Evolutionary conservation across 2,329 filamentous ascomycete genomes (phyloP), one percentile per base, ranked within the genome.

Genomic region (Talaromyces sp.): DNA sequence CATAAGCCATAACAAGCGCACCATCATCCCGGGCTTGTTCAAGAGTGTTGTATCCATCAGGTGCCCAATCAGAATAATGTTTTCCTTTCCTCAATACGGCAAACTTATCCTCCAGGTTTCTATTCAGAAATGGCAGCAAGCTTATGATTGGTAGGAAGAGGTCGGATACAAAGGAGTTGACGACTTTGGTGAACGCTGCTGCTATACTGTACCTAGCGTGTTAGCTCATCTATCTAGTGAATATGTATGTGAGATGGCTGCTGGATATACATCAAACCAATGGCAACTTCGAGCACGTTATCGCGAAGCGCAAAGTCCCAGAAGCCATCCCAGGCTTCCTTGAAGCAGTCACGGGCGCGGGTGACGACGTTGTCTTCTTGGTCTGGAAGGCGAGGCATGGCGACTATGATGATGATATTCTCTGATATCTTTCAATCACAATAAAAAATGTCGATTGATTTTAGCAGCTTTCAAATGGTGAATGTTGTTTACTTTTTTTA

Each of bases 281-380:
- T 61, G 17, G 59, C 59, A 25, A 61, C 59, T 38, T 61, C 59
- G 25, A 61, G 59, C n/a, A 61, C 45, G 19, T 61, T 61, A 29
- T 61, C 59, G n/a, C 59, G 40, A 15, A 61, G 40, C 10, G 31
- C 45, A 61, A 61, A 61, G 59, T 61, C 59, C 59, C 59, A 61
- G 40, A 61, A 61, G 17, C 45, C 31, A 19, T 61, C 59, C 59
- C 59, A 61, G 40, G 59, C 59, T 34, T 51, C n/a, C 22, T 61
- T 51, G 29, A 61, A 34, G 40, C 45, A 43, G 17, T 25, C 43
- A 7, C 43, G 59, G 7, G 7, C n/a, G 29, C 45, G 56, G 10
- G 36, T 45, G 56, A 59, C 36, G 27, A 31, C 3, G 27, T 45
- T 38, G 56, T 59, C 56, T 59, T 59, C 56, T 15, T 31, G 27